These are phyloP conservation scores for Cephaloascus albidus DNA, from an alignment of 805 yeast species.

Conservation along the genomic window DNA sequence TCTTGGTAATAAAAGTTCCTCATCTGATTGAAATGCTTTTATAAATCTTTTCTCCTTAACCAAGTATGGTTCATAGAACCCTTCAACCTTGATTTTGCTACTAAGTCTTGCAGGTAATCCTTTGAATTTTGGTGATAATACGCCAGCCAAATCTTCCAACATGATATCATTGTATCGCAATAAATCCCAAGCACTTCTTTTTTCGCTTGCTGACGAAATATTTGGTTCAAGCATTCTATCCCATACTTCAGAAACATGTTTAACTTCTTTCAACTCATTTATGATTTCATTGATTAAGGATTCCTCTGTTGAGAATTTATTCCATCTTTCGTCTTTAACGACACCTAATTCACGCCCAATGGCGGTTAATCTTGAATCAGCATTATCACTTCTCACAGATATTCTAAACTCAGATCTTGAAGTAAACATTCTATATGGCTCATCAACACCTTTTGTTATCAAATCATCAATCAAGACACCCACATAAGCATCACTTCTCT, in stretches of 20 bases:
- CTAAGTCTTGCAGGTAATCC: constrained; percentile 34
- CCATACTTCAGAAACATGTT: constrained; percentile 59
- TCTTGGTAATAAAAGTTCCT: constrained; percentile 59
- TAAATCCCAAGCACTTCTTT: constrained; percentile 61
- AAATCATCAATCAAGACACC: constrained; percentile 93
- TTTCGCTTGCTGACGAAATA: constrained; percentile 44
- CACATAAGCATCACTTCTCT: constrained; percentile 77
- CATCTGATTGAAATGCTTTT: constrained; percentile 78
- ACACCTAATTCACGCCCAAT: constrained; percentile 60
- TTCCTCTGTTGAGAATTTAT: constrained; percentile 33
- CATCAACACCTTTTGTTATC: constrained; percentile 90
- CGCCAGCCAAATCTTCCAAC: constrained; percentile 12
- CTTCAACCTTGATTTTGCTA: constrained; percentile 65
- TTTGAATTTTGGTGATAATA: constrained; percentile 4
- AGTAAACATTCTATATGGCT: constrained; percentile 97
- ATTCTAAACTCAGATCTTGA: constrained; percentile 91
- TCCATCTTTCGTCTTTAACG: constrained; percentile 52
- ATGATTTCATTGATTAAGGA: constrained; percentile 31
- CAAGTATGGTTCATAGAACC: constrained; percentile 75
- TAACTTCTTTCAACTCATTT: constrained; percentile 31
- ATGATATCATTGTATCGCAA: constrained; percentile 42
- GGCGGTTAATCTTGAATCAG: constrained; percentile 75
- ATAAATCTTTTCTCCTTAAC: constrained; percentile 63
- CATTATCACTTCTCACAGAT: constrained; percentile 87
- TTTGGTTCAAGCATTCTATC: constrained; percentile 31